Conservation (phyloP, 2,329 filamentous ascomycete genomes). For the Thermothelomyces thermophilus region DNA sequence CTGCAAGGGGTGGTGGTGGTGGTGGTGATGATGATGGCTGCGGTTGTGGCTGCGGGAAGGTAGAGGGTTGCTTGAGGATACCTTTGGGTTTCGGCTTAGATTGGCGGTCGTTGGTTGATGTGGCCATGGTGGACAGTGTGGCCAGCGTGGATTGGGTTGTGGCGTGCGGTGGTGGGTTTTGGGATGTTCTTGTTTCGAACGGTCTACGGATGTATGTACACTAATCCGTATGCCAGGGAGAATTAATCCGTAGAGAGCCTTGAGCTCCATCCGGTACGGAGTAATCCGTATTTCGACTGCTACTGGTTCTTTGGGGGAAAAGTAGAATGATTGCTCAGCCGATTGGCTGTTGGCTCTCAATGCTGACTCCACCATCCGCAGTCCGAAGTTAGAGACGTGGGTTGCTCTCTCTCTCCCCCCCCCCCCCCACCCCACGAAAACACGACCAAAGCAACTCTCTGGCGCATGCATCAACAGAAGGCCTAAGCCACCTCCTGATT, state of each 20-base stretch:
- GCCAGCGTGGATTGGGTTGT: background rate
- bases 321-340: no score
- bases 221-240: no score
- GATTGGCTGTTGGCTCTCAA: background rate
- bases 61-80: slow-evolving; percentile 54
- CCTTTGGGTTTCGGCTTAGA: slow-evolving; percentile 40
- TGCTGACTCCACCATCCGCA: background rate
- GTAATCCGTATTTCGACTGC: no score
- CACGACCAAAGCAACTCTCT: background rate
- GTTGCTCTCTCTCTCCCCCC: slow-evolving; percentile 2
- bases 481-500: slow-evolving; percentile 21
- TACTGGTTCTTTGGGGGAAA: no score
- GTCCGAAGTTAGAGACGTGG: background rate
- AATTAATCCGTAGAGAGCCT: no score
- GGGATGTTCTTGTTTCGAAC: background rate
- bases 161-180: background rate
- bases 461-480: background rate
- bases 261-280: no score
- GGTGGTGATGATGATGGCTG: slow-evolving; percentile 27
- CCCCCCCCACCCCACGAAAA: no score
- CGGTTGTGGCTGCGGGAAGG: slow-evolving; percentile 13
- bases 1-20: slow-evolving; percentile 22
- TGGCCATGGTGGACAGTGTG: background rate
- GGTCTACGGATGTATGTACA: no score
- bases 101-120: slow-evolving; percentile 14